These are phyloP conservation scores for Corymbia calophylla DNA, from an alignment of 441 rosid genomes.

Conservation along the genomic window DNA sequence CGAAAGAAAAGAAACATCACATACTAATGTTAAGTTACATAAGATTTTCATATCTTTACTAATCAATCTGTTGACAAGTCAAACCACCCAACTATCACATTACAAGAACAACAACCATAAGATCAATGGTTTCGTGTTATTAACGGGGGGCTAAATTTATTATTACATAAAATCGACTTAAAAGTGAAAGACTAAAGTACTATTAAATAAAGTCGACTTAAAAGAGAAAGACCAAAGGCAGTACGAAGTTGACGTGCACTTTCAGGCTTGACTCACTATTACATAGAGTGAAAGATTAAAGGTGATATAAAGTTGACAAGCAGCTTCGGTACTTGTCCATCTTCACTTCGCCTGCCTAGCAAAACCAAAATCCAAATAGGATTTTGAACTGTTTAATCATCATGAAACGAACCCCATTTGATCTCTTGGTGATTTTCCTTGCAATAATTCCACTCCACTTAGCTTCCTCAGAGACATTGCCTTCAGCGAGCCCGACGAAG, in stretches of 20 bases:
- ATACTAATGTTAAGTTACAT: no score
- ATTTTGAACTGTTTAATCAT: not conserved
- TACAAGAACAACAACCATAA: no score
- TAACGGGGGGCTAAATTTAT: not conserved
- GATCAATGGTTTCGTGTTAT: not conserved
- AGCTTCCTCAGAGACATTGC: not conserved
- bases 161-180: not conserved
- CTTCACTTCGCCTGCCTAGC: no score
- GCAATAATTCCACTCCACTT: not conserved
- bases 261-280: not conserved
- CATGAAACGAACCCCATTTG: not conserved
- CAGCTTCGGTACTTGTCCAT: accelerated
- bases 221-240: no score
- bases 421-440: not conserved
- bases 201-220: not conserved
- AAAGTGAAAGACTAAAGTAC: not conserved
- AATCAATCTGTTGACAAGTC: no score
- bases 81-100: no score
- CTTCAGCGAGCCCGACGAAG: not conserved
- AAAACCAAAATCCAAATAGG: not conserved
- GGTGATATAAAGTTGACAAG: no score
- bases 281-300: not conserved
- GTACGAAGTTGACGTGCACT: no score
- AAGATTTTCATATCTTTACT: no score
- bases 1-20: no score